Evolutionary conservation across 192 early-diverging fungal species (phyloP).

Genomic region (Podila minutissima): DNA sequence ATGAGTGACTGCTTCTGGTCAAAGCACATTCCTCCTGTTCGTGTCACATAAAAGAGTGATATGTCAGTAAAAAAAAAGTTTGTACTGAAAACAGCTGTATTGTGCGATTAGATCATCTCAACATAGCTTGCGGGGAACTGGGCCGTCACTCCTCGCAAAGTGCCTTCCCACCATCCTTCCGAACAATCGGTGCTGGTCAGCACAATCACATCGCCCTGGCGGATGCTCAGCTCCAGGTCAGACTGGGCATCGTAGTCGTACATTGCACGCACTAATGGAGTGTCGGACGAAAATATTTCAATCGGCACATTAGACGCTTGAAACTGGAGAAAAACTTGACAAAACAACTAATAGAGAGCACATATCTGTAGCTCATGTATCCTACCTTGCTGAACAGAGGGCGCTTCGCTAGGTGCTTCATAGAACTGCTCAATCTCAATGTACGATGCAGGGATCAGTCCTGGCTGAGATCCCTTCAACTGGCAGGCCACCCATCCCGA

Average conservation of each 20-base stretch:
- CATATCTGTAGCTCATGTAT: neutral
- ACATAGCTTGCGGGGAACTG: constrained; percentile 66
- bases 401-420: constrained; percentile 29
- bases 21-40: constrained; percentile 6
- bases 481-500: constrained; percentile 44
- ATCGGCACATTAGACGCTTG: neutral
- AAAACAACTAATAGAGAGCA: neutral
- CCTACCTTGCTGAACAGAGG: constrained; percentile 23
- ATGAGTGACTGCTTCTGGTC: neutral
- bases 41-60: too few relatives aligned
- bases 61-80: too few relatives aligned
- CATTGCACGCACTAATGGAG: constrained; percentile 50
- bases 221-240: constrained; percentile 61
- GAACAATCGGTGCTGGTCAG: constrained; percentile 60
- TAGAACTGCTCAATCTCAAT: constrained; percentile 47
- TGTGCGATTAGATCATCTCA: constrained; percentile 18
- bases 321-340: neutral
- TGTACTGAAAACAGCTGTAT: too few relatives aligned
- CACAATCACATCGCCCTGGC: constrained; percentile 54
- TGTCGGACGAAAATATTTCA: neutral
- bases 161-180: constrained; percentile 71
- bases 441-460: constrained; percentile 64
- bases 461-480: constrained; percentile 20
- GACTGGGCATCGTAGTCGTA: constrained; percentile 66
- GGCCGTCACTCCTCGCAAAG: constrained; percentile 44